Conservation (phyloP, 257 asterid species). For the Solanum ossicruentum region DNA sequence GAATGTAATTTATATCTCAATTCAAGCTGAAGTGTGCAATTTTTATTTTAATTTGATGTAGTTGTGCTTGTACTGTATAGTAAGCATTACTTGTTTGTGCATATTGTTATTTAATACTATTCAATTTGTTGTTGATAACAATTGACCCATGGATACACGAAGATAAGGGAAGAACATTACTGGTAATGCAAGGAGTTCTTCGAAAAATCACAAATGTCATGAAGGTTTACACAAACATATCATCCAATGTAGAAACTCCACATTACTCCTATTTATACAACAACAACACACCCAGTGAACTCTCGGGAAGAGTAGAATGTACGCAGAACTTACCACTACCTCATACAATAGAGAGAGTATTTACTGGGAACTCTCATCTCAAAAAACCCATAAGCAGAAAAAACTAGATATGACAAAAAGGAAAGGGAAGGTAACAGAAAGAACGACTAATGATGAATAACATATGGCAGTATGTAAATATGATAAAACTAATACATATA, state of each 20-base stretch:
- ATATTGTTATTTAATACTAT: not conserved
- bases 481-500: no score
- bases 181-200: not conserved
- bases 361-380: no score
- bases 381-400: no score
- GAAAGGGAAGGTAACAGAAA: no score
- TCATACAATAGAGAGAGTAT: no score
- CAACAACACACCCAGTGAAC: no score
- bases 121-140: not conserved
- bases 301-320: no score
- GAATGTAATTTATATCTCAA: not conserved
- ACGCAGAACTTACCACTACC: no score
- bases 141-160: not conserved
- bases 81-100: not conserved
- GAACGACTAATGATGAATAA: no score
- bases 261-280: not conserved
- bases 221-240: not conserved
- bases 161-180: not conserved
- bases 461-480: no score
- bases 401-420: no score
- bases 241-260: not conserved
- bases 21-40: not conserved
- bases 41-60: not conserved
- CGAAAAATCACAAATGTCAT: not conserved
- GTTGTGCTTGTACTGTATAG: not conserved